Percentiles rank a stretch among this genome's conserved stretches.
phyloP scores from a whole-genome alignment of 192 early-diverging fungal species.

The Paraglomus brasilianum region DNA sequence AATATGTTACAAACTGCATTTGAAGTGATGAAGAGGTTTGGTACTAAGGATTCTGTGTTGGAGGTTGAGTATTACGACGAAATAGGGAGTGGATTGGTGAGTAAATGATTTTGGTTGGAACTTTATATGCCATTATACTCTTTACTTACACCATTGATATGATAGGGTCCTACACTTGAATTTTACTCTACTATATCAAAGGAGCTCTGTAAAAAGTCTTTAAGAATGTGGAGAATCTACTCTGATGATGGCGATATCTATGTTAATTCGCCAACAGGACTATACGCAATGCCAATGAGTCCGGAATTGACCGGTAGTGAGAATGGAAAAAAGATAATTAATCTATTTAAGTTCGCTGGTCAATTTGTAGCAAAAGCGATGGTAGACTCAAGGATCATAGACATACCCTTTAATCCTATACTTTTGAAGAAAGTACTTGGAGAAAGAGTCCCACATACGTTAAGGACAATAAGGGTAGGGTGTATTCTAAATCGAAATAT shows the following conservation, averaged over 20 bases:
- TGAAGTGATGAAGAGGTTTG: slow-evolving; percentile 85
- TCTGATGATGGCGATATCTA: slow-evolving; percentile 35
- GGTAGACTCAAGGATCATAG: slow-evolving; percentile 82
- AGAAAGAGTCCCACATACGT: slow-evolving; percentile 30
- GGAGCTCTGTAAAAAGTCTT: slow-evolving; percentile 60
- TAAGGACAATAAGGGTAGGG: neutral
- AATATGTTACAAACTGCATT: slow-evolving; percentile 81
- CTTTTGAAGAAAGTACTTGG: slow-evolving; percentile 75
- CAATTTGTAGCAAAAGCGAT: slow-evolving; percentile 88
- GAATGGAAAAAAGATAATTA: slow-evolving; percentile 51
- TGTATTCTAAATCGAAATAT: too few species aligned
- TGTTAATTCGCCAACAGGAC: slow-evolving; percentile 47
- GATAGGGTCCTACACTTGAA: slow-evolving; percentile 82
- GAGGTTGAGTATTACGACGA: slow-evolving; percentile 96
- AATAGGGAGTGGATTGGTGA: slow-evolving; percentile 79
- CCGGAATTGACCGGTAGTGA: slow-evolving; percentile 30
- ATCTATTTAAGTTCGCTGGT: slow-evolving; percentile 73
- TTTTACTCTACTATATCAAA: slow-evolving; percentile 83
- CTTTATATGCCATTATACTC: neutral
- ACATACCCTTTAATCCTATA: slow-evolving; percentile 72
- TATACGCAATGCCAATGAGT: slow-evolving; percentile 54
- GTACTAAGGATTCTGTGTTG: slow-evolving; percentile 62
- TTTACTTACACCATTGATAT: neutral
- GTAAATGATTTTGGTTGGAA: slow-evolving; percentile 10
- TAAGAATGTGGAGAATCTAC: slow-evolving; percentile 73